A percentile compares a stretch with the other conserved stretches of the same genome.
Conservation (phyloP, 2,329 filamentous ascomycete species). For the Sporothrix mexicana region DNA sequence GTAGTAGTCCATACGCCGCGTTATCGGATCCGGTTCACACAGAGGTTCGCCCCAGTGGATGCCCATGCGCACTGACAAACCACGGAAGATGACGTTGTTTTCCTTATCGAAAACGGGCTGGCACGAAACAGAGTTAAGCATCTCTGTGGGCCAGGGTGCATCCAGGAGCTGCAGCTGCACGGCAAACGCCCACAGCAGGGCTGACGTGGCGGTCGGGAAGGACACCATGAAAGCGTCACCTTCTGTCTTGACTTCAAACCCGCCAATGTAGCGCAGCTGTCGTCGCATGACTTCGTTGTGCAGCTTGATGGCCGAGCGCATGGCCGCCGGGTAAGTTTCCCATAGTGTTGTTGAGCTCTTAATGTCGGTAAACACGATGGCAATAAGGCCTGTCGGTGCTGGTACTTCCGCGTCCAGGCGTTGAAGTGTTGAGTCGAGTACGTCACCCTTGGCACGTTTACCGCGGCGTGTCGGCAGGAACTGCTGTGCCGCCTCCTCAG, state of each 20-base stretch:
- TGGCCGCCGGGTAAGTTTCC: conserved; percentile 93
- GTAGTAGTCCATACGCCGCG: conserved; percentile 98
- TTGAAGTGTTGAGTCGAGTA: conserved; percentile 85
- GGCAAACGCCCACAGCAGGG: conserved; percentile 93
- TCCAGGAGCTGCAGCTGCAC: conserved; percentile 88
- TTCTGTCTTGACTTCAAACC: conserved; percentile 99
- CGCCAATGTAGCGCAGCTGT: conserved; percentile 89
- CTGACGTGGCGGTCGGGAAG: conserved; percentile 93
- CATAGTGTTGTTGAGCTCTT: conserved; percentile 96
- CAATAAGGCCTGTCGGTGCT: conserved; percentile 86
- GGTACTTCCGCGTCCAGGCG: conserved; percentile 89
- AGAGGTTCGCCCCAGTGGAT: conserved; percentile 95
- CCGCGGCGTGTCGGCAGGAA: conserved; percentile 67
- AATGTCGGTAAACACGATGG: conserved; percentile 98
- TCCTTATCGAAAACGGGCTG: conserved; percentile 83
- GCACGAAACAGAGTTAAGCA: conserved; percentile 83
- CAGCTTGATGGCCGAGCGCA: conserved; percentile 95
- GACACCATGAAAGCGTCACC: conserved; percentile 99
- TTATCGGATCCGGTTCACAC: conserved; percentile 94
- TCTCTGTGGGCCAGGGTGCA: conserved; percentile 90
- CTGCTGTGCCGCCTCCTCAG: conserved; percentile 67
- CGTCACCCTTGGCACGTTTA: conserved; percentile 66
- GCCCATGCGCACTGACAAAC: conserved; percentile 95
- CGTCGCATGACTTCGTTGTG: conserved; percentile 97
- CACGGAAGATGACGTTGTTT: conserved; percentile 87